Evolutionary conservation across 805 yeast genomes (phyloP).

Genomic region (Saturnispora hagleri): DNA sequence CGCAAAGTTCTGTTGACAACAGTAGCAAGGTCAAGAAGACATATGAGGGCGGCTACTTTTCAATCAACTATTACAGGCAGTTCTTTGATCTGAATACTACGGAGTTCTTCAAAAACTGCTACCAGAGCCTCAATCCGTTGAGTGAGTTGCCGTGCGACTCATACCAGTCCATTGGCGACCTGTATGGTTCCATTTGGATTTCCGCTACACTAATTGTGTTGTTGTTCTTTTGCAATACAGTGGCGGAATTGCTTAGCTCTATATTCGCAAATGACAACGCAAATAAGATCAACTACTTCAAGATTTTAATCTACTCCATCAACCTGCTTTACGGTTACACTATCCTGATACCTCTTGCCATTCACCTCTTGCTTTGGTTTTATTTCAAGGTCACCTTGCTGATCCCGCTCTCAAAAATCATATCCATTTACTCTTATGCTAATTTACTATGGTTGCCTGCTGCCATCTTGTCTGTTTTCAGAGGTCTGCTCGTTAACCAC

Average conservation of each 20-base stretch:
- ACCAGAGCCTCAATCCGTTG: constrained; percentile 49
- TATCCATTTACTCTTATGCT: constrained; percentile 80
- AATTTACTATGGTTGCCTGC: constrained; percentile 82
- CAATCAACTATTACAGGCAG: constrained; percentile 50
- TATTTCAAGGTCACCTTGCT: constrained; percentile 40
- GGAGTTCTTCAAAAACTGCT: constrained; percentile 48
- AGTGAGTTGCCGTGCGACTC: constrained; percentile 26
- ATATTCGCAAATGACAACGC: constrained; percentile 34
- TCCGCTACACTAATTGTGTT: constrained; percentile 71
- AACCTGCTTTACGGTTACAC: constrained; percentile 71
- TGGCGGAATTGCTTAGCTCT: constrained; percentile 54
- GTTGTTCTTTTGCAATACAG: constrained; percentile 66
- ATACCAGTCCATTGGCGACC: constrained; percentile 46
- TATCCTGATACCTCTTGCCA: constrained; percentile 47
- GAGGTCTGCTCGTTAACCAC: constrained; percentile 43
- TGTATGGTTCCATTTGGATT: constrained; percentile 89
- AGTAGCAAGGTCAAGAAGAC: constrained; percentile 16
- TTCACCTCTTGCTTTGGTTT: constrained; percentile 46
- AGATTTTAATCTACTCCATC: constrained; percentile 57
- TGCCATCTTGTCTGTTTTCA: constrained; percentile 48
- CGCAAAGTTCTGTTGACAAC: neutral
- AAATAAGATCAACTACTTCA: constrained; percentile 42
- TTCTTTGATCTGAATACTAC: constrained; percentile 63
- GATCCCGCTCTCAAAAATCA: constrained; percentile 44
- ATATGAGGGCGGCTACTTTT: constrained; percentile 39